Evolutionary conservation across 2,329 filamentous ascomycete genomes (phyloP).

Genomic region (Exophiala phaeomuriformis): DNA sequence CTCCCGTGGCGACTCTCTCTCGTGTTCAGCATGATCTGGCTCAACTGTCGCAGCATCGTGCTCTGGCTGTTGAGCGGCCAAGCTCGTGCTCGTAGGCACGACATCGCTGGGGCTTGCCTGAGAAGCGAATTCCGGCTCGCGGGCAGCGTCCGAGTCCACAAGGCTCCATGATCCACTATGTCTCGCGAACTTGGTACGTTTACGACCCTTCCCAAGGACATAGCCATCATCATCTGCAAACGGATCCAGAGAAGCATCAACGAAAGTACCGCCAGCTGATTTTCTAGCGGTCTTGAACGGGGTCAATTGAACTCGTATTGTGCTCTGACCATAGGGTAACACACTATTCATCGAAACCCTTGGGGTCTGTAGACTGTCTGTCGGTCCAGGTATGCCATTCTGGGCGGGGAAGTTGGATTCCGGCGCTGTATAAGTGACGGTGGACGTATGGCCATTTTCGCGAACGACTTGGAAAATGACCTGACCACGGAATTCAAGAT

Average conservation of each 20-base stretch:
- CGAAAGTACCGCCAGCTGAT: constrained; percentile 11
- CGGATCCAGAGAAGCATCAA: constrained; percentile 20
- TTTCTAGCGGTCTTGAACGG: constrained; percentile 13
- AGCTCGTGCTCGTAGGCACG: constrained; percentile 3
- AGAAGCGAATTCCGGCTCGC: constrained; percentile 9
- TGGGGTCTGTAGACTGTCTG: background rate
- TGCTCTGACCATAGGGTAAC: constrained; percentile 2
- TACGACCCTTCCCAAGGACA: constrained; percentile 55
- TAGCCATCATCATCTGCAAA: constrained; percentile 61
- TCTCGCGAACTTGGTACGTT: constrained; percentile 62
- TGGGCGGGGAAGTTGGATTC: background rate
- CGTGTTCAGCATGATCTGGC: too few relatives aligned
- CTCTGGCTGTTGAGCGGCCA: background rate
- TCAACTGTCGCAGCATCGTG: too few relatives aligned
- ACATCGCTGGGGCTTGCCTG: constrained; percentile 3
- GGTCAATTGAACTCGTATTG: constrained; percentile 16
- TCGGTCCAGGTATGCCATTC: background rate
- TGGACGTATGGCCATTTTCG: constrained; percentile 1
- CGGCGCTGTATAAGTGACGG: constrained; percentile 10
- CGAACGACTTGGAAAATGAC: constrained; percentile 8
- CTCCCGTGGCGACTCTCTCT: too few relatives aligned
- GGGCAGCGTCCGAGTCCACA: constrained; percentile 41
- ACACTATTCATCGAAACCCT: constrained; percentile 1
- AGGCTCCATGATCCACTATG: constrained; percentile 67
- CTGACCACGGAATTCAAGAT: constrained; percentile 42